Evolutionary conservation across 1,284 basidiomycete species (phyloP).

Genomic region (Cryptococcus jaspeensis): DNA sequence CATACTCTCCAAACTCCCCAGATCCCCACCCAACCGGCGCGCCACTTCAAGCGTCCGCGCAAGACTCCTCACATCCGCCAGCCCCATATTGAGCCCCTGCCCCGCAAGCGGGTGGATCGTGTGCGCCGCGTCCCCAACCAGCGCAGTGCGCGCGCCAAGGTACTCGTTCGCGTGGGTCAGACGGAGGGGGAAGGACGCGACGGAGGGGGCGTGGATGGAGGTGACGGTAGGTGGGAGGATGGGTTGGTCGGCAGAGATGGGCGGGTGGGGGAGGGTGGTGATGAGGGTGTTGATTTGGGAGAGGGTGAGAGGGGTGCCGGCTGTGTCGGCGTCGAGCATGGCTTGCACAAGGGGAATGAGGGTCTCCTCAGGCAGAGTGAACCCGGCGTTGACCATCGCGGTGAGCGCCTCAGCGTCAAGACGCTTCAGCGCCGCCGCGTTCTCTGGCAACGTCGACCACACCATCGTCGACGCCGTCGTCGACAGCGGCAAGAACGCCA

Average conservation of each 20-base stretch:
- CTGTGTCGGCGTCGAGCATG: slow-evolving; percentile 56
- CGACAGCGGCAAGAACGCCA: slow-evolving; percentile 85
- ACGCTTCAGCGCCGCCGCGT: slow-evolving; percentile 71
- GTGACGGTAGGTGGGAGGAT: slow-evolving; percentile 71
- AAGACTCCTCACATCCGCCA: slow-evolving; percentile 78
- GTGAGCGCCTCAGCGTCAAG: slow-evolving; percentile 67
- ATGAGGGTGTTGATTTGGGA: slow-evolving; percentile 30
- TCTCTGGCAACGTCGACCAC: slow-evolving; percentile 83
- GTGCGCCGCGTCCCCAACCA: slow-evolving; percentile 96
- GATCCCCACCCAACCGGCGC: slow-evolving; percentile 66
- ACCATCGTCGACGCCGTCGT: slow-evolving; percentile 80
- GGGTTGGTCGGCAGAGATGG: slow-evolving; percentile 57
- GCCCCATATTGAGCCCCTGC: slow-evolving; percentile 90
- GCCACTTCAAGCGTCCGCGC: slow-evolving; percentile 62
- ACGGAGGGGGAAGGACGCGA: slow-evolving; percentile 87
- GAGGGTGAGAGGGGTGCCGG: slow-evolving; percentile 18
- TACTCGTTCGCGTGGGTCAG: slow-evolving; percentile 87
- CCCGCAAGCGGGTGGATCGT: slow-evolving; percentile 96
- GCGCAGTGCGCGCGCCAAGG: slow-evolving; percentile 73
- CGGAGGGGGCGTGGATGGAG: slow-evolving; percentile 68
- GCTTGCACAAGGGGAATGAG: slow-evolving; percentile 65
- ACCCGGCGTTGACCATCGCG: slow-evolving; percentile 85
- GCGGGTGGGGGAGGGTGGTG: slow-evolving; percentile 40
- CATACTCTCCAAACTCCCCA: slow-evolving; percentile 78
- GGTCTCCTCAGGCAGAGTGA: slow-evolving; percentile 76